Percentiles rank a stretch among this genome's conserved stretches.
phyloP scores from a whole-genome alignment of 345 rosid genomes.

The Excoecaria cochinchinensis region DNA sequence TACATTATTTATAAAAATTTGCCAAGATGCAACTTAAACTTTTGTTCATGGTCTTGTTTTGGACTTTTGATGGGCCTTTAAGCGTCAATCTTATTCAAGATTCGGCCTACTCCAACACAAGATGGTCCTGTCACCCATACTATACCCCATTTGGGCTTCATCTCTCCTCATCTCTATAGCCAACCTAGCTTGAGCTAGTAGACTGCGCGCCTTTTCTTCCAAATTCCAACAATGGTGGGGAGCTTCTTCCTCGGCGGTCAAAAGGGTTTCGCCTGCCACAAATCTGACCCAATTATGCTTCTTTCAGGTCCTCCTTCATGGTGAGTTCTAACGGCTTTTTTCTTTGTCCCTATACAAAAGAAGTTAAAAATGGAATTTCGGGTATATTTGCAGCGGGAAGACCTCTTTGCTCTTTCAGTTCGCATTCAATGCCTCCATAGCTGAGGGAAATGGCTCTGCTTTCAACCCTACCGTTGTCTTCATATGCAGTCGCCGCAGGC shows the following conservation, averaged over 20 bases:
- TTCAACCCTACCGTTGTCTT: constrained; percentile 47
- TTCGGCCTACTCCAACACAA: too few species aligned
- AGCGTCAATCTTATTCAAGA: too few species aligned
- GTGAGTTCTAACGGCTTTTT: constrained; percentile 30
- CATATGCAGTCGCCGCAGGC: constrained; percentile 61
- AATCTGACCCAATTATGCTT: constrained; percentile 38
- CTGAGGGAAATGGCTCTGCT: constrained; percentile 15
- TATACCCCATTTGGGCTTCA: too few species aligned
- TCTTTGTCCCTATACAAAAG: not conserved
- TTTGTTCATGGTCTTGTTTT: too few species aligned
- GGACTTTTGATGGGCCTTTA: too few species aligned
- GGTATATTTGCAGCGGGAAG: constrained; percentile 59
- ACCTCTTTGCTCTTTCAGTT: constrained; percentile 82
- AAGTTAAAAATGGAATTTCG: not conserved
- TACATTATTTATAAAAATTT: too few species aligned
- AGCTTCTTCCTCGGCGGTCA: constrained; percentile 19
- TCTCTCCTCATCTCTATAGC: not conserved
- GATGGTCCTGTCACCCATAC: too few species aligned
- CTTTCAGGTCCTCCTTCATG: constrained; percentile 74
- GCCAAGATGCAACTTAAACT: too few species aligned
- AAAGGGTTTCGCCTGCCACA: too few species aligned
- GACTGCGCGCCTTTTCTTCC: not conserved
- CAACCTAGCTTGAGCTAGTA: not conserved
- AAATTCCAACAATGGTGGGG: constrained; percentile 14
- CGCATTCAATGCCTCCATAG: constrained; percentile 53